phyloP scores from a whole-genome alignment of 2,329 filamentous ascomycete species.

The Rugonectria rugulosa region DNA sequence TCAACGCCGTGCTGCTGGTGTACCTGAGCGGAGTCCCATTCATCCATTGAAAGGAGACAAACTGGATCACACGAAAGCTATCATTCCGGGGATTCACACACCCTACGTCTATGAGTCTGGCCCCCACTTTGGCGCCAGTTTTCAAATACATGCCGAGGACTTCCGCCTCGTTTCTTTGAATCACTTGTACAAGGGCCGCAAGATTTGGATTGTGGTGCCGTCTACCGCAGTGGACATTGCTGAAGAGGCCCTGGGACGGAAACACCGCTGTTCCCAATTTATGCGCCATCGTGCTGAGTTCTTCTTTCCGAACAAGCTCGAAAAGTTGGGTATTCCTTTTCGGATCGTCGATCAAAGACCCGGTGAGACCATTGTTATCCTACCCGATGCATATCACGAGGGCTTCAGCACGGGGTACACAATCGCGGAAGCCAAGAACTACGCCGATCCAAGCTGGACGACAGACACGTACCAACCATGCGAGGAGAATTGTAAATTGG shows the following conservation, averaged over 20 bases:
- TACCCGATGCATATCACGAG: conserved; percentile 51
- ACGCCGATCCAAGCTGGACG: conserved; percentile 47
- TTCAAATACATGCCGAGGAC: conserved; percentile 51
- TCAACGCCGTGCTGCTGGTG: conserved; percentile 46
- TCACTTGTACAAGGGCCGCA: conserved; percentile 49
- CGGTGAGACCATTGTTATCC: conserved; percentile 50
- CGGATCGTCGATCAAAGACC: conserved; percentile 49
- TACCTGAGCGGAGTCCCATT: conserved; percentile 47
- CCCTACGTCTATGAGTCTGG: conserved; percentile 52
- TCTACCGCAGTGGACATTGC: conserved; percentile 46
- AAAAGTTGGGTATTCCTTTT: conserved; percentile 48
- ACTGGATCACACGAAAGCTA: conserved; percentile 46
- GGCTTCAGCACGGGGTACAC: conserved; percentile 53
- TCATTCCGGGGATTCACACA: conserved; percentile 51
- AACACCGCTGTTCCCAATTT: conserved; percentile 47
- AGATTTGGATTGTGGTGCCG: conserved; percentile 51
- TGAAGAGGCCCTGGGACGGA: conserved; percentile 45
- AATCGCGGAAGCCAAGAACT: conserved; percentile 51
- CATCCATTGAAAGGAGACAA: conserved; percentile 48
- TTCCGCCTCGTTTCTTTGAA: conserved; percentile 49
- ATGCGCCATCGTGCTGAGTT: conserved; percentile 52
- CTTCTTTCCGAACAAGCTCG: conserved; percentile 49
- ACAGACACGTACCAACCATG: conserved; percentile 47
- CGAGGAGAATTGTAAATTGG: conserved; percentile 42
- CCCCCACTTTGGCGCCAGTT: conserved; percentile 48